These are phyloP conservation scores for Salix udensis DNA, from an alignment of 345 rosid species.

Conservation along the genomic window DNA sequence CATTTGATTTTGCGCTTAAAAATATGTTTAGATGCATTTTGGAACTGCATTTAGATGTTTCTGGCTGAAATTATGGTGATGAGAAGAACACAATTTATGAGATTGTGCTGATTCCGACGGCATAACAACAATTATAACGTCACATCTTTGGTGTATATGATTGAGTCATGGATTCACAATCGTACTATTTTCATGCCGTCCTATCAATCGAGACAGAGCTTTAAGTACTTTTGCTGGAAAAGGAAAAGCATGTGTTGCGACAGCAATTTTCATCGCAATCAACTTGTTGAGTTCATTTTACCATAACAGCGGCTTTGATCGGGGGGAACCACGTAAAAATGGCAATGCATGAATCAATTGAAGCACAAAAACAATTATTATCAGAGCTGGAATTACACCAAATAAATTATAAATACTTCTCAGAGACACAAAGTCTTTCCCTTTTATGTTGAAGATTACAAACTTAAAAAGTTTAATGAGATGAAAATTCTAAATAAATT, in stretches of 20 bases:
- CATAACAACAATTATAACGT: too few species aligned
- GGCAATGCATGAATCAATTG: background rate
- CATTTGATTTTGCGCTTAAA: too few species aligned
- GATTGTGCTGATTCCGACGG: too few species aligned
- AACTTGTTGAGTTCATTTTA: background rate
- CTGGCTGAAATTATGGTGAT: too few species aligned
- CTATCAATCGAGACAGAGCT: too few species aligned
- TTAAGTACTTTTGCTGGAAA: too few species aligned
- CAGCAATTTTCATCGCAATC: background rate
- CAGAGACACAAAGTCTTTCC: conserved; percentile 10
- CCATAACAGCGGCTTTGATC: background rate
- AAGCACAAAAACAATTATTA: background rate
- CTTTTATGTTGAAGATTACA: conserved; percentile 12
- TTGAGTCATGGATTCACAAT: background rate
- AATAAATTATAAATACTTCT: conserved; percentile 3
- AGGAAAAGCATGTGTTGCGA: background rate
- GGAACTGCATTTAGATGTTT: too few species aligned
- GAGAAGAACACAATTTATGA: too few species aligned
- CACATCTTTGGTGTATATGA: background rate
- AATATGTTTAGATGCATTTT: too few species aligned
- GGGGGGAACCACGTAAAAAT: background rate
- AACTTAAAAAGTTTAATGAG: background rate
- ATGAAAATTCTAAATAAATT: conserved; percentile 4
- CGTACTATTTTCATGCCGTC: too few species aligned
- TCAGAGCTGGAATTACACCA: background rate